Evolutionary conservation across 805 yeast genomes (phyloP).

Genomic region (Brettanomyces sp.): DNA sequence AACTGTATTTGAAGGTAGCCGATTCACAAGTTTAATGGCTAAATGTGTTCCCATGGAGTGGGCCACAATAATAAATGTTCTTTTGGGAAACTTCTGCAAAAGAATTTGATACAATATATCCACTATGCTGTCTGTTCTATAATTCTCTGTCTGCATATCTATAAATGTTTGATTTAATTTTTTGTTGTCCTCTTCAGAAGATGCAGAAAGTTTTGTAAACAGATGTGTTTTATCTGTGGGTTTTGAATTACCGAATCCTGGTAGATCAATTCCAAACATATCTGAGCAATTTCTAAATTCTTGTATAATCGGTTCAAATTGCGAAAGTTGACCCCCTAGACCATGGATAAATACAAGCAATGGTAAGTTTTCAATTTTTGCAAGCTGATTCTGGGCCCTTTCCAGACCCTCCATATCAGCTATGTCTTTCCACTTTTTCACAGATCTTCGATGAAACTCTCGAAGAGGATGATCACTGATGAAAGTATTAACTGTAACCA

Average conservation of each 20-base stretch:
- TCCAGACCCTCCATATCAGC: conserved; percentile 8
- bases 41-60: conserved; percentile 55
- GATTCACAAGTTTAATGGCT: conserved; percentile 30
- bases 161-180: conserved; percentile 20
- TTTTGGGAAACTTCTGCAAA: conserved; percentile 29
- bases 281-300: conserved; percentile 53
- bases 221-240: conserved; percentile 7
- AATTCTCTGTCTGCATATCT: conserved; percentile 32
- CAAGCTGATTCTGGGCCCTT: conserved; percentile 15
- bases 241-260: conserved; percentile 72
- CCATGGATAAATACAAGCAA: conserved; percentile 72
- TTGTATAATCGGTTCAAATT: conserved; percentile 67
- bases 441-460: conserved; percentile 23
- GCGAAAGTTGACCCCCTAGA: conserved; percentile 81
- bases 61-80: conserved; percentile 36
- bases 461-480: conserved; percentile 44
- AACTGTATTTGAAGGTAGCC: conserved; percentile 28
- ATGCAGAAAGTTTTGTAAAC: conserved; percentile 16
- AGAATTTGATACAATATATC: conserved; percentile 30
- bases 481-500: conserved; percentile 31
- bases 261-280: conserved; percentile 67
- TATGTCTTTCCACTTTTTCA: conserved; percentile 7
- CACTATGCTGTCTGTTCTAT: conserved; percentile 31
- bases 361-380: conserved; percentile 42
- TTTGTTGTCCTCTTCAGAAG: conserved; percentile 10